These are phyloP conservation scores for Parachaetomium inaequale DNA, from an alignment of 495 filamentous ascomycete species.

Conservation along the genomic window DNA sequence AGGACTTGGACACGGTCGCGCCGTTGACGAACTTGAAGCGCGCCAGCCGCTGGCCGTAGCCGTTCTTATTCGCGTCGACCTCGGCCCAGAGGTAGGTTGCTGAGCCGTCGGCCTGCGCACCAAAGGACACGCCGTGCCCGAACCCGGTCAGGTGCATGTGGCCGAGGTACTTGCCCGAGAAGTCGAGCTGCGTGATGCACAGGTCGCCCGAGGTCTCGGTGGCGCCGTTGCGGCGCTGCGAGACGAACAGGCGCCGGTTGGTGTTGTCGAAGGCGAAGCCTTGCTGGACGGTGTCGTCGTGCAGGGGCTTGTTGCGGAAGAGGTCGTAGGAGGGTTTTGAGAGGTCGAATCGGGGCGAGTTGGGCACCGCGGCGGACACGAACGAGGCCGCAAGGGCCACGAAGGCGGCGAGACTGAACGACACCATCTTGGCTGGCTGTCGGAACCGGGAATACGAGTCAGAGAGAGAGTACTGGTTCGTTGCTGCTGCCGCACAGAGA, in stretches of 20 bases:
- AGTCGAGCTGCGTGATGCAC: slow-evolving; percentile 21
- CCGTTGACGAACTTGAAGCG: slow-evolving; percentile 1
- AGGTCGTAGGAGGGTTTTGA: slow-evolving; percentile 20
- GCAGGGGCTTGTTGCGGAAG: slow-evolving; percentile 11
- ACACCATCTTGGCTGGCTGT: neutral
- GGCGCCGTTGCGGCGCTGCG: slow-evolving; percentile 17
- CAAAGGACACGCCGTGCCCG: slow-evolving; percentile 1
- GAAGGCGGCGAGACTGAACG: neutral
- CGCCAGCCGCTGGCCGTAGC: neutral
- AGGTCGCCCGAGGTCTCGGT: slow-evolving; percentile 4
- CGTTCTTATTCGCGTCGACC: neutral
- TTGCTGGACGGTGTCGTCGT: slow-evolving; percentile 19
- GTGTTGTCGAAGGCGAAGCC: slow-evolving; percentile 17
- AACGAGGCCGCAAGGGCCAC: neutral
- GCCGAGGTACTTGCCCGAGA: slow-evolving; percentile 11
- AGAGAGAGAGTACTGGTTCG: neutral
- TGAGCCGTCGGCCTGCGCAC: neutral
- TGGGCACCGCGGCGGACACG: slow-evolving; percentile 11
- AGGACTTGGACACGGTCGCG: neutral
- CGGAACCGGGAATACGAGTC: neutral
- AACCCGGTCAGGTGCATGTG: slow-evolving; percentile 14
- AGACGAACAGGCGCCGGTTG: slow-evolving; percentile 18
- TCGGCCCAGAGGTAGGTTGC: neutral
- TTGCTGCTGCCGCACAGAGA: neutral
- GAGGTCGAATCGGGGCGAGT: slow-evolving; percentile 17